phyloP scores from a whole-genome alignment of 1,284 basidiomycete species.

The Trametes hirsuta region DNA sequence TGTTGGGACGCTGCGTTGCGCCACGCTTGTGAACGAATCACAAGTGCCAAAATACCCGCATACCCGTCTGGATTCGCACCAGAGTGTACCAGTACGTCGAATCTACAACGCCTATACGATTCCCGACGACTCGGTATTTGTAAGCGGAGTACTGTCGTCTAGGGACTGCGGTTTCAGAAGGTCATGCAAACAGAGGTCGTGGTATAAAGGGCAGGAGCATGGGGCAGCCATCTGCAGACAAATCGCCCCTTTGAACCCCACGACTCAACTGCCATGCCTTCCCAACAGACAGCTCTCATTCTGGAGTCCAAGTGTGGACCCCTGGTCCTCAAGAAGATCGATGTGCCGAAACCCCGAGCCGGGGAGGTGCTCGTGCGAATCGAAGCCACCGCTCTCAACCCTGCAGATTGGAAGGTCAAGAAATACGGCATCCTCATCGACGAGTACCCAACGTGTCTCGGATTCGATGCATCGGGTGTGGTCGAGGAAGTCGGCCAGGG shows the following conservation, averaged over 20 bases:
- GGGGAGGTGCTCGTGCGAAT: slow-evolving; percentile 46
- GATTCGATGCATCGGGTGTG: slow-evolving; percentile 60
- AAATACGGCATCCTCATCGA: slow-evolving; percentile 36
- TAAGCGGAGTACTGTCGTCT: too few species aligned
- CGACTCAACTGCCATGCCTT: slow-evolving; percentile 4
- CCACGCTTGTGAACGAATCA: too few species aligned
- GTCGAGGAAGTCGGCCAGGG: slow-evolving; percentile 57
- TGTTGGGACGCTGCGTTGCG: too few species aligned
- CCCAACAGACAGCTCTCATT: slow-evolving; percentile 32
- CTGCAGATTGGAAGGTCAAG: slow-evolving; percentile 43
- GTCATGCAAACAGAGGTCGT: too few species aligned
- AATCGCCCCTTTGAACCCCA: background rate
- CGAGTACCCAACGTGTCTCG: slow-evolving; percentile 49
- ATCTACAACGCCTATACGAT: too few species aligned
- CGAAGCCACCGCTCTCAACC: slow-evolving; percentile 46
- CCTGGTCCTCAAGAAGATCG: slow-evolving; percentile 22
- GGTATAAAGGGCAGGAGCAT: background rate
- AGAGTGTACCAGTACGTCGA: too few species aligned
- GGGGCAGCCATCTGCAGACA: background rate
- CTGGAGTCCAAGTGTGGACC: slow-evolving; percentile 26
- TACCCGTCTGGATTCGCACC: too few species aligned
- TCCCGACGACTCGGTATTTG: too few species aligned
- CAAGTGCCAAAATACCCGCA: too few species aligned
- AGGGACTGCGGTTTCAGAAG: too few species aligned
- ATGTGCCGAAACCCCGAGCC: slow-evolving; percentile 37